Evolutionary conservation across 192 early-diverging fungal species (phyloP), one percentile per base, ranked within the genome.

Genomic region (Entomortierella lignicola): DNA sequence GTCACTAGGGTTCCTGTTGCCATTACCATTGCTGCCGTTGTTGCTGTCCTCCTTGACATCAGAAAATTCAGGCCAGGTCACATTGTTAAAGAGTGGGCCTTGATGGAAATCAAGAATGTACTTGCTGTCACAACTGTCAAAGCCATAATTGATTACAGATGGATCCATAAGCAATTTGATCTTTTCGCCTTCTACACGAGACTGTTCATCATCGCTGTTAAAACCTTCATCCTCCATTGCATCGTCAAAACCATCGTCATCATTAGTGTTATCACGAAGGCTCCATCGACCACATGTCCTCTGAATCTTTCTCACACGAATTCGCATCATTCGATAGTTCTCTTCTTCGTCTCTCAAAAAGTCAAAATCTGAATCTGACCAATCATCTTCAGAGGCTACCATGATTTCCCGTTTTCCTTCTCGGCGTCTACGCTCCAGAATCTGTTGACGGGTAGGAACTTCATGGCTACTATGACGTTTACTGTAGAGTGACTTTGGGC

Each of bases 41-140:
- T 29, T 41, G n/a, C 21, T 32, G 23, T 55, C 52, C 17, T 64
- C 62, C 63, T 66, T 66, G 11, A 66, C 63, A 44, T 66, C 63
- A 17, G 63, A 66, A 55, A 66, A 79, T 51, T 79, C 75, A 10
- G 75, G 75, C 75, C 75, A 79, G 20, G 68, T 59, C 29, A 79
- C 67, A 32, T 69, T 79, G 62, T 79, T 79, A 57, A 79, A 79
- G 34, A 79, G 18, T 25, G 75, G 75, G 1, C 75, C 60, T 65
- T 79, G 75, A 44, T 79, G 62, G 52, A 50, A 79, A 23, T 79
- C 66, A 20, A 79, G 67, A 47, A 79, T 79, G 27, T 79, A 79
- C 67, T 79, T 59, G 3, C 58, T 50, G 41, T 79, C 75, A 13
- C 67, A 59, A 27, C 67, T 79, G 51, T 79, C 67, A 59, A 79